These are phyloP conservation scores for Saccharomycopsis sp. DNA, from an alignment of 805 yeast species.

Conservation along the genomic window DNA sequence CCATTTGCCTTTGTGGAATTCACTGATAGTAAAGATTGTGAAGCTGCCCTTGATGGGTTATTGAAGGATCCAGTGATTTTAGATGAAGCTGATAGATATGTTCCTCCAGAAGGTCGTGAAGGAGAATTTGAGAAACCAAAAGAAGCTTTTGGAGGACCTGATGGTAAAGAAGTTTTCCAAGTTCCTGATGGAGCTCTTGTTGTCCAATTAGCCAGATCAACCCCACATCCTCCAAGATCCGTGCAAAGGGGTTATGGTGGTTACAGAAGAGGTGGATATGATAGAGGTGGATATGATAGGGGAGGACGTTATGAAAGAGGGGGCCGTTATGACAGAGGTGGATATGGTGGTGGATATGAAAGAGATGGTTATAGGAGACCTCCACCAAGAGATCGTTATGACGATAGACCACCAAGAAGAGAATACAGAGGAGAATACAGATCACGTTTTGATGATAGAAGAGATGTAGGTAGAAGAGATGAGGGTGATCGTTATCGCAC, in stretches of 20 bases:
- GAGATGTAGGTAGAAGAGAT: too few relatives aligned
- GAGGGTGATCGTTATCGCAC: too few relatives aligned
- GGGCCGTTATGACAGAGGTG: slow-evolving; percentile 9
- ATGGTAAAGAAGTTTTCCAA: not conserved
- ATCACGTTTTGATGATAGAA: not conserved
- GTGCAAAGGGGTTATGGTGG: slow-evolving; percentile 10
- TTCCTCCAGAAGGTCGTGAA: not conserved
- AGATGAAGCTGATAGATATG: slow-evolving; percentile 12
- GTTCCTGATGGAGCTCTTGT: slow-evolving; percentile 16
- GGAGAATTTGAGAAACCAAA: not conserved
- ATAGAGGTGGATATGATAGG: slow-evolving; percentile 1
- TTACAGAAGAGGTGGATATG: slow-evolving; percentile 5
- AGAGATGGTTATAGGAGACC: slow-evolving; percentile 5
- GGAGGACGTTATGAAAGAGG: slow-evolving; percentile 2
- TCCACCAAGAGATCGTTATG: slow-evolving; percentile 4
- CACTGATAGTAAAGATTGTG: slow-evolving; percentile 40
- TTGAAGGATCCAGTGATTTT: slow-evolving; percentile 10
- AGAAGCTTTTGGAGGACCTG: too few relatives aligned
- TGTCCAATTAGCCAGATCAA: slow-evolving; percentile 17
- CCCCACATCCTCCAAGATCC: slow-evolving; percentile 16
- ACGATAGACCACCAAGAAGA: too few relatives aligned
- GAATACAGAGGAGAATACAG: too few relatives aligned
- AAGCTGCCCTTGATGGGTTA: slow-evolving; percentile 37
- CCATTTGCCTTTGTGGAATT: slow-evolving; percentile 59
- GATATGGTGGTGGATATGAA: slow-evolving; percentile 1